phyloP scores from a whole-genome alignment of 139 green algal genomes.

The Nannochloris sp. region DNA sequence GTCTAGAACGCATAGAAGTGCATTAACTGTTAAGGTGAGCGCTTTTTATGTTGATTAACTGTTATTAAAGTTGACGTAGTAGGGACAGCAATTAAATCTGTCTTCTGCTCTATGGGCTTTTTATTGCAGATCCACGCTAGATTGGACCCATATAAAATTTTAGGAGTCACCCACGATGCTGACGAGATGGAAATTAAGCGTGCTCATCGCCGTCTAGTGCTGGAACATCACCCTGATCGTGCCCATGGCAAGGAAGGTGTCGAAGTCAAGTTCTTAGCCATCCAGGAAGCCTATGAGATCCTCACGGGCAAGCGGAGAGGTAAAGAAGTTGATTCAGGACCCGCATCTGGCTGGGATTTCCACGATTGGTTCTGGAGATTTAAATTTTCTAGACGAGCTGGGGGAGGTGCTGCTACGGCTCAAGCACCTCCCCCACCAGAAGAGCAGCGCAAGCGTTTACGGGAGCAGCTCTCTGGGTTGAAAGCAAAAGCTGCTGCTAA shows the following conservation, averaged over 20 bases:
- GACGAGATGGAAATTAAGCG: conserved; percentile 23
- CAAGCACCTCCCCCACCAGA: neutral
- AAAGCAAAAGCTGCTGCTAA: conserved; percentile 20
- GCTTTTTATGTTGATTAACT: too few species aligned
- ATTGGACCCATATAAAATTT: conserved; percentile 13
- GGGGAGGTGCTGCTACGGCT: neutral
- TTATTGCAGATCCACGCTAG: too few species aligned
- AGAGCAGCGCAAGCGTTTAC: conserved; percentile 2
- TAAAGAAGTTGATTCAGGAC: conserved; percentile 3
- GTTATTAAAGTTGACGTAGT: too few species aligned
- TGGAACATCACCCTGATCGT: conserved; percentile 27
- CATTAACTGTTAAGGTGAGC: too few species aligned
- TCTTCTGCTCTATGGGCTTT: too few species aligned
- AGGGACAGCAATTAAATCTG: too few species aligned
- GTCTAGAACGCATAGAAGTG: too few species aligned
- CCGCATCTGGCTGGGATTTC: conserved; percentile 17
- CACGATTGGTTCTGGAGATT: conserved; percentile 38
- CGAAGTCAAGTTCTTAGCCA: conserved; percentile 17
- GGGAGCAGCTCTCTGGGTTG: conserved; percentile 17
- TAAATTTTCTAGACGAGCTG: conserved; percentile 2
- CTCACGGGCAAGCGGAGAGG: conserved; percentile 16
- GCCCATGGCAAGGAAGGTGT: neutral
- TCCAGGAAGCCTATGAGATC: conserved; percentile 38
- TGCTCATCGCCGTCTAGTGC: conserved; percentile 26
- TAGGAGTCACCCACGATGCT: conserved; percentile 17